Conservation (phyloP, 768 basidiomycete species). For the Boletus barrowsii region DNA sequence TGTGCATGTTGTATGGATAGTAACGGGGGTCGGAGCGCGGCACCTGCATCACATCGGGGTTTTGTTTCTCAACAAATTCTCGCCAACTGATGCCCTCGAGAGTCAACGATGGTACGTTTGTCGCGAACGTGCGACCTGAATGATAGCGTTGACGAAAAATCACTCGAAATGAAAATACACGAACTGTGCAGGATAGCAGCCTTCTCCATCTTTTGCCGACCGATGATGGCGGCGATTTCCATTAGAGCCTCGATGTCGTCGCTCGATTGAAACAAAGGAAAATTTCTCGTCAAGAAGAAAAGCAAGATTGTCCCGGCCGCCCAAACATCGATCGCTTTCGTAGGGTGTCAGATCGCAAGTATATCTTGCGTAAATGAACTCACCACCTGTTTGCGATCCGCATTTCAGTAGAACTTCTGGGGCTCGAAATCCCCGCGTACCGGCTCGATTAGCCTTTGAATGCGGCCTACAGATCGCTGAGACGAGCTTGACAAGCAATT, state of each 20-base stretch:
- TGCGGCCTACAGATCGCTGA: slow-evolving; percentile 49
- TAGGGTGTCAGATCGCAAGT: slow-evolving; percentile 6
- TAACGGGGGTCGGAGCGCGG: slow-evolving; percentile 47
- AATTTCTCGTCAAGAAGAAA: slow-evolving; percentile 89
- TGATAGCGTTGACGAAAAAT: slow-evolving; percentile 2
- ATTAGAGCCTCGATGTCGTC: slow-evolving; percentile 95
- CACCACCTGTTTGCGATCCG: slow-evolving; percentile 87
- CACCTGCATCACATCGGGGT: slow-evolving; percentile 63
- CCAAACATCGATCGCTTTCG: slow-evolving; percentile 93
- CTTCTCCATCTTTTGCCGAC: slow-evolving; percentile 77
- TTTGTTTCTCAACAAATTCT: slow-evolving; percentile 72
- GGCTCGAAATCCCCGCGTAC: slow-evolving; percentile 94
- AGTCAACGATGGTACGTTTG: slow-evolving; percentile 83
- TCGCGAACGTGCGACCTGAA: slow-evolving; percentile 81
- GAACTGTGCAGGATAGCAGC: slow-evolving; percentile 86
- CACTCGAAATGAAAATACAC: slow-evolving; percentile 23
- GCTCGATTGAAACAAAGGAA: slow-evolving; percentile 90
- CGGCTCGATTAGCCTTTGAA: slow-evolving; percentile 93
- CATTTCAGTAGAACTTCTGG: slow-evolving; percentile 97
- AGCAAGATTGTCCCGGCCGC: slow-evolving; percentile 89
- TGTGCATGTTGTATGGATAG: slow-evolving; percentile 46
- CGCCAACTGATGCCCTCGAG: slow-evolving; percentile 66
- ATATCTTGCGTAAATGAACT: slow-evolving; percentile 24
- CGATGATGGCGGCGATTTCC: slow-evolving; percentile 89
- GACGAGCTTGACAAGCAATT: background rate